Evolutionary conservation across 768 basidiomycete genomes (phyloP).

Genomic region (Phylloporus arenicola): DNA sequence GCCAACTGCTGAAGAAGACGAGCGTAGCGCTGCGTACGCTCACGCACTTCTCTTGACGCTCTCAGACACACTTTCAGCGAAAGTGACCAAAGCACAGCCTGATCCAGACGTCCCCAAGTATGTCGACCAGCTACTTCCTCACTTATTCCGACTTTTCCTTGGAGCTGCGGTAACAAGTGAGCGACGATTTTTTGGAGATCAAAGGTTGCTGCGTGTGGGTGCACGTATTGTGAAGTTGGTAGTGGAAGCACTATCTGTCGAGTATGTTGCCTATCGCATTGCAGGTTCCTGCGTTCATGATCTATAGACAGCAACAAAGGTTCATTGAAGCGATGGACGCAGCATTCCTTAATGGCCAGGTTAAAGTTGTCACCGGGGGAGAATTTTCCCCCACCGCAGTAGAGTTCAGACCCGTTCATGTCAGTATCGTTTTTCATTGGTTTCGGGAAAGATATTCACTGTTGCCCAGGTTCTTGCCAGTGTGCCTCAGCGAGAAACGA

Average conservation of each 20-base stretch:
- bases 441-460: neutral
- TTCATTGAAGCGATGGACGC: constrained; percentile 42
- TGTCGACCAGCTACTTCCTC: constrained; percentile 67
- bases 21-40: constrained; percentile 75
- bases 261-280: constrained; percentile 47
- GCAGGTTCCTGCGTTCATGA: neutral
- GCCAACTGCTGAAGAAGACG: constrained; percentile 34
- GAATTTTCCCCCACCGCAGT: constrained; percentile 36
- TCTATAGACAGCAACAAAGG: constrained; percentile 52
- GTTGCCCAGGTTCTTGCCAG: constrained; percentile 14
- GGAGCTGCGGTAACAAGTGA: constrained; percentile 31
- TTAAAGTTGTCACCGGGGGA: constrained; percentile 50
- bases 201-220: constrained; percentile 36
- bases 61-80: constrained; percentile 50
- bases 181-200: constrained; percentile 32
- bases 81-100: constrained; percentile 38
- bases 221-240: constrained; percentile 65
- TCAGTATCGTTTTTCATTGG: constrained; percentile 23
- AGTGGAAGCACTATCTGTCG: constrained; percentile 52
- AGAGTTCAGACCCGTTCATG: constrained; percentile 49
- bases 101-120: constrained; percentile 79
- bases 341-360: constrained; percentile 40
- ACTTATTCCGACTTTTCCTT: constrained; percentile 63
- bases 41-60: constrained; percentile 77
- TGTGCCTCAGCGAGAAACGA: constrained; percentile 52